Conservation (phyloP, 345 rosid genomes). For the Lepidium didymum region DNA sequence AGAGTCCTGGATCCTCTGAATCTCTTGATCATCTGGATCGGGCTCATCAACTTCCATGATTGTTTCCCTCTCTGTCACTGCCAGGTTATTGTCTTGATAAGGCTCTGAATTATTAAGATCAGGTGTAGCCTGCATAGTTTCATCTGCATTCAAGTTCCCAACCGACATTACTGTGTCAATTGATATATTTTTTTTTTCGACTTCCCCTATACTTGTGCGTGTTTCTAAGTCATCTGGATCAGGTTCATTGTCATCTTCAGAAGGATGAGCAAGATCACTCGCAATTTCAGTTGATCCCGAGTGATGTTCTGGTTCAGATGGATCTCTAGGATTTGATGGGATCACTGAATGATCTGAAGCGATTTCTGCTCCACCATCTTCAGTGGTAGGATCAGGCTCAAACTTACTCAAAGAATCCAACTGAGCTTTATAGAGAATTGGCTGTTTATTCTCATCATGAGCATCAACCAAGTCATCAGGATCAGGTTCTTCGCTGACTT, state of each 20-base stretch:
- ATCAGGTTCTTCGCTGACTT: conserved; percentile 49
- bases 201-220: background rate
- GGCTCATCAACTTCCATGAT: conserved; percentile 54
- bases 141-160: background rate
- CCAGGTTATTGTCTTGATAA: conserved; percentile 30
- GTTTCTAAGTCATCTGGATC: conserved; percentile 51
- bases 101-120: conserved; percentile 34
- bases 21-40: conserved; percentile 70
- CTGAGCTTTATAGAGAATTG: background rate
- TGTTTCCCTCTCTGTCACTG: conserved; percentile 24
- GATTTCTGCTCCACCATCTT: background rate
- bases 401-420: conserved; percentile 20
- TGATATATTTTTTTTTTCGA: conserved; percentile 6
- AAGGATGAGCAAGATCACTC: conserved; percentile 7
- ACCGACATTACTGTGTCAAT: background rate
- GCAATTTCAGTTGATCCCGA: background rate
- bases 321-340: background rate
- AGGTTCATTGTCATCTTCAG: conserved; percentile 39
- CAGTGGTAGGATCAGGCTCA: conserved; percentile 40
- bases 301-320: background rate
- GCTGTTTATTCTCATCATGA: conserved; percentile 6
- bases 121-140: conserved; percentile 7
- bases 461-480: conserved; percentile 45
- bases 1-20: conserved; percentile 72
- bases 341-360: conserved; percentile 20